phyloP scores from a whole-genome alignment of 306 rosid species.

The Cucurbita moschata region DNA sequence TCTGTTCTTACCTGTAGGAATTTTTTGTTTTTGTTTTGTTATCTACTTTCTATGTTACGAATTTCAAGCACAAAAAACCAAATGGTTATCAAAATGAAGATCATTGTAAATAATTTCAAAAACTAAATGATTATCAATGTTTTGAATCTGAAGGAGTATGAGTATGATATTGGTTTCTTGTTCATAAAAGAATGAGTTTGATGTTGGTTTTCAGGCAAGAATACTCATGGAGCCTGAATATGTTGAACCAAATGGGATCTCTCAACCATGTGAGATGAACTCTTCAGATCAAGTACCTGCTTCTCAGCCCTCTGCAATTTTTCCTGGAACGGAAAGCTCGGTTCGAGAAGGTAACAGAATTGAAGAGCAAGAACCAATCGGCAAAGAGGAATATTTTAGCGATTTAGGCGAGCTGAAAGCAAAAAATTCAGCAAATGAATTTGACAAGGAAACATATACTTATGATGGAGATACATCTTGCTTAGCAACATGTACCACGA shows the following conservation, averaged over 20 bases:
- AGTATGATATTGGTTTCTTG: conserved; percentile 15
- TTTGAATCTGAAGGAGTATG: neutral
- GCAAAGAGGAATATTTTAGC: conserved; percentile 58
- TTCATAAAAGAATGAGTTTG: conserved; percentile 1
- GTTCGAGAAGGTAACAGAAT: conserved; percentile 19
- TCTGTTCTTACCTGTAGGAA: too few species aligned
- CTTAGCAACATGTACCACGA: conserved; percentile 73
- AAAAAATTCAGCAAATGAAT: conserved; percentile 23
- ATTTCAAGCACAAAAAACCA: too few species aligned
- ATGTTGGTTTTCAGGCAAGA: conserved; percentile 56
- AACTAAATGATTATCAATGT: neutral
- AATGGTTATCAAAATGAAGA: too few species aligned
- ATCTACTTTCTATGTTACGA: too few species aligned
- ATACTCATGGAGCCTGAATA: conserved; percentile 44
- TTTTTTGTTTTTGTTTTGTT: too few species aligned
- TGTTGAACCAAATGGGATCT: conserved; percentile 29
- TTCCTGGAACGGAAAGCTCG: conserved; percentile 16
- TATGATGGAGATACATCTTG: conserved; percentile 66
- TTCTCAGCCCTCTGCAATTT: conserved; percentile 16
- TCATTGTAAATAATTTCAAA: too few species aligned
- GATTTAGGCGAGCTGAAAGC: conserved; percentile 63
- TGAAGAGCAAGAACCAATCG: conserved; percentile 25
- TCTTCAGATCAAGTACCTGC: conserved; percentile 16
- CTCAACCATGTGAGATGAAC: conserved; percentile 18
- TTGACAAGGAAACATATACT: conserved; percentile 41